phyloP scores from a whole-genome alignment of 768 basidiomycete genomes.

The Naganishia vaughanmartiniae region DNA sequence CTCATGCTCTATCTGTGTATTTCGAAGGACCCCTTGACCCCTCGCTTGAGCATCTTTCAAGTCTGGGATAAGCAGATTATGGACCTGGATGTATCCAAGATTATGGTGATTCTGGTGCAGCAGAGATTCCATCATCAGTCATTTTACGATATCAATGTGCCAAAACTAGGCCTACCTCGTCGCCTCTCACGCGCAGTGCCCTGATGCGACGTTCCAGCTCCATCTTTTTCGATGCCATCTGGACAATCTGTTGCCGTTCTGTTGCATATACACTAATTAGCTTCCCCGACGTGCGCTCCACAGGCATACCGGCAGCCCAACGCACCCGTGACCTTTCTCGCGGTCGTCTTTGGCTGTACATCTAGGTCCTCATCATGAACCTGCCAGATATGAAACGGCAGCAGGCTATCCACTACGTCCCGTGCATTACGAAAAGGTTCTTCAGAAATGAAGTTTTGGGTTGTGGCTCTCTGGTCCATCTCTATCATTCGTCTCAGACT shows the following conservation, averaged over 20 bases:
- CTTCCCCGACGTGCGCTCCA: background rate
- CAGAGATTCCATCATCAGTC: background rate
- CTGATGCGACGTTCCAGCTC: slow-evolving; percentile 8
- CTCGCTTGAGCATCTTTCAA: slow-evolving; percentile 4
- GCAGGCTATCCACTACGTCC: slow-evolving; percentile 39
- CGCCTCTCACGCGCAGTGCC: slow-evolving; percentile 19
- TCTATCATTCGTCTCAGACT: slow-evolving; percentile 14
- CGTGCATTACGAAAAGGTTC: slow-evolving; percentile 33
- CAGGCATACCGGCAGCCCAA: background rate
- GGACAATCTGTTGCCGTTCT: background rate
- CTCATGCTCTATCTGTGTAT: slow-evolving; percentile 18
- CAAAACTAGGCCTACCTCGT: background rate
- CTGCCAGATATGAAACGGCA: slow-evolving; percentile 45
- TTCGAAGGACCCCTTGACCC: background rate
- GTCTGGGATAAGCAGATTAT: background rate
- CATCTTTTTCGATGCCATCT: slow-evolving; percentile 8
- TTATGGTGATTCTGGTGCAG: background rate
- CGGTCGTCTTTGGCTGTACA: slow-evolving; percentile 11
- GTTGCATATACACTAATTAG: background rate
- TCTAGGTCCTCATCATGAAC: slow-evolving; percentile 41
- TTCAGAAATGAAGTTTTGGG: slow-evolving; percentile 11
- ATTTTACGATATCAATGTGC: too few relatives aligned
- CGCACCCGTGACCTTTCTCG: slow-evolving; percentile 15
- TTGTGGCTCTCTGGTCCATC: slow-evolving; percentile 22
- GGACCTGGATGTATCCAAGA: slow-evolving; percentile 22